These are phyloP conservation scores for Dioscorea alata DNA, from an alignment of 106 monocot genomes.

Conservation along the genomic window DNA sequence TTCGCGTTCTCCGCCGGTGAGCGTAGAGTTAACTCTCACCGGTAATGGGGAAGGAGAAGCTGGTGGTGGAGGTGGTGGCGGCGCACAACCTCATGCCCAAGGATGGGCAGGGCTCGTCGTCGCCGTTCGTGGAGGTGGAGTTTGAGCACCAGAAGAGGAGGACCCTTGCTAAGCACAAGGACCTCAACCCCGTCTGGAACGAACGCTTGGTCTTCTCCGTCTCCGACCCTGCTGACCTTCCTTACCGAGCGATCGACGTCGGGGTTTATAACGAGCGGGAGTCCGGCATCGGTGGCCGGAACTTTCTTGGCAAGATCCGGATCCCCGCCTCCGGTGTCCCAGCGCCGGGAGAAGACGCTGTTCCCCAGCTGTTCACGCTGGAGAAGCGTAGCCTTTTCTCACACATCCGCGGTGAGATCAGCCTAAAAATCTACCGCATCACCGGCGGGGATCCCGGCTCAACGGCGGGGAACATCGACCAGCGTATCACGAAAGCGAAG, in stretches of 20 bases:
- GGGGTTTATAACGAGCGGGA: conserved; percentile 41
- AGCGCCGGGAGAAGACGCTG: conserved; percentile 42
- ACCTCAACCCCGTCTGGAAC: conserved; percentile 82
- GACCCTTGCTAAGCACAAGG: conserved; percentile 43
- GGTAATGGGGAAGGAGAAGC: conserved; percentile 29
- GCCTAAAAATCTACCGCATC: conserved; percentile 56
- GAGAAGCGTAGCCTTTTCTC: conserved; percentile 75
- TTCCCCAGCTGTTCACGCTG: conserved; percentile 42
- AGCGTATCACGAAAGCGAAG: conserved; percentile 2
- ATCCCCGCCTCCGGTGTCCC: conserved; percentile 41
- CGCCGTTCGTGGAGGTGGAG: conserved; percentile 72
- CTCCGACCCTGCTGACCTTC: conserved; percentile 42
- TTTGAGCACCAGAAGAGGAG: conserved; percentile 68
- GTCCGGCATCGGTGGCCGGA: conserved; percentile 17
- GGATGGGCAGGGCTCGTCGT: conserved; percentile 77
- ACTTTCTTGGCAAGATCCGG: conserved; percentile 63
- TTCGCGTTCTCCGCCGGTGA: neutral
- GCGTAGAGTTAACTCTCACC: neutral
- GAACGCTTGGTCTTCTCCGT: conserved; percentile 59
- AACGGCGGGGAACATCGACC: neutral
- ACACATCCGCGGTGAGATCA: conserved; percentile 66
- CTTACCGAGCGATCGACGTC: conserved; percentile 68
- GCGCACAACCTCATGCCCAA: conserved; percentile 81
- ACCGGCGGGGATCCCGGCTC: neutral
- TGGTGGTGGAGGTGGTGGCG: conserved; percentile 64